Evolutionary conservation across 352 stramenopile species (phyloP).

Genomic region (Globisporangium cystogenes): DNA sequence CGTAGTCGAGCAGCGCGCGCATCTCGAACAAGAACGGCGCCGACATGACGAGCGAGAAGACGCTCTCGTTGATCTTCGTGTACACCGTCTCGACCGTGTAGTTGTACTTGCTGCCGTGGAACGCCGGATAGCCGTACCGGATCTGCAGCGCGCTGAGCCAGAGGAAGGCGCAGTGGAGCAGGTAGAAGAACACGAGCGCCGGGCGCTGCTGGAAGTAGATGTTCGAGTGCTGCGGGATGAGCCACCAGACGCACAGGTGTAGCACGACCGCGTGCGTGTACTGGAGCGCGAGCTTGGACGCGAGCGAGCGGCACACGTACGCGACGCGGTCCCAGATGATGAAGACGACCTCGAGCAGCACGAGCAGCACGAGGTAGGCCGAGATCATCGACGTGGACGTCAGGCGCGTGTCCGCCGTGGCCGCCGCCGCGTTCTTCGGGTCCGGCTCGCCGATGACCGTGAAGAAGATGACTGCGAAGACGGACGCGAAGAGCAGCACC

Average conservation of each 20-base stretch:
- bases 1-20: slow-evolving; percentile 79
- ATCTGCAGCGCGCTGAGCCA: slow-evolving; percentile 77
- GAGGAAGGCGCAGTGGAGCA: slow-evolving; percentile 74
- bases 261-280: slow-evolving; percentile 68
- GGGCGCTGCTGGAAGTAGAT: slow-evolving; percentile 75
- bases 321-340: slow-evolving; percentile 86
- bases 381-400: slow-evolving; percentile 75
- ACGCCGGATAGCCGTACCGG: slow-evolving; percentile 82
- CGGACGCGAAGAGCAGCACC: slow-evolving; percentile 50
- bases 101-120: slow-evolving; percentile 79
- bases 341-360: slow-evolving; percentile 73
- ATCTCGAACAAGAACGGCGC: slow-evolving; percentile 87
- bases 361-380: slow-evolving; percentile 80
- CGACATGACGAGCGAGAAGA: slow-evolving; percentile 74
- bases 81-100: slow-evolving; percentile 46
- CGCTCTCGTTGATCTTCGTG: slow-evolving; percentile 44
- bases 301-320: slow-evolving; percentile 69
- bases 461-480: slow-evolving; percentile 81
- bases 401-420: slow-evolving; percentile 43
- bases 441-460: slow-evolving; percentile 57
- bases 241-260: slow-evolving; percentile 69
- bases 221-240: slow-evolving; percentile 69
- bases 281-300: slow-evolving; percentile 71
- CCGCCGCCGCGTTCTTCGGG: slow-evolving; percentile 23
- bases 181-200: slow-evolving; percentile 72